Evolutionary conservation across 306 rosid genomes (phyloP).

Genomic region (Pueraria montana): DNA sequence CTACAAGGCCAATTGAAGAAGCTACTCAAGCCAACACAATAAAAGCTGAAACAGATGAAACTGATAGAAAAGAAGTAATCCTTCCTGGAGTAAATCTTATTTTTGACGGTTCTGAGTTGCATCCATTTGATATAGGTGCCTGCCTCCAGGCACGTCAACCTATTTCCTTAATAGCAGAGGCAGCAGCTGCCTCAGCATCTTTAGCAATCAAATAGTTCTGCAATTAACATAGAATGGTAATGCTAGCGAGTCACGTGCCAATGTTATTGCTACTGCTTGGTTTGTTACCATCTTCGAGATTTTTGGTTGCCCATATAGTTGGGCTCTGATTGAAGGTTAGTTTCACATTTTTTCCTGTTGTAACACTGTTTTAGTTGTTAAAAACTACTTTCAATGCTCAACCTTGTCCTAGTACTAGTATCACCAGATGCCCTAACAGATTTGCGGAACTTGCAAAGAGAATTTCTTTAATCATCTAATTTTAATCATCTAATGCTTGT

Average conservation of each 20-base stretch:
- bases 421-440: conserved; percentile 12
- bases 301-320: conserved; percentile 42
- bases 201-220: conserved; percentile 62
- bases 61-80: conserved; percentile 76
- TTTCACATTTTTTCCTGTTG: not conserved
- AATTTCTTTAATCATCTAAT: not conserved
- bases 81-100: conserved; percentile 91
- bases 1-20: conserved; percentile 78
- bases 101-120: conserved; percentile 86
- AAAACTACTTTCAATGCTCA: conserved; percentile 28
- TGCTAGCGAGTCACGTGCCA: conserved; percentile 17
- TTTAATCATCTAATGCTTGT: not conserved
- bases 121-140: conserved; percentile 85
- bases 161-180: conserved; percentile 83
- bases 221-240: conserved; percentile 27
- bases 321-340: conserved; percentile 60
- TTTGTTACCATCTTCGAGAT: conserved; percentile 46
- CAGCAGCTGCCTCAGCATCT: conserved; percentile 76
- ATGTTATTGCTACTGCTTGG: conserved; percentile 43
- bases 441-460: not conserved
- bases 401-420: conserved; percentile 15
- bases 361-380: conserved; percentile 7
- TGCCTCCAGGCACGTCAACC: conserved; percentile 95
- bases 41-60: conserved; percentile 79
- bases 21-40: conserved; percentile 47